Conservation (phyloP, 2,329 filamentous ascomycete species). For the Colletotrichum noveboracense region DNA sequence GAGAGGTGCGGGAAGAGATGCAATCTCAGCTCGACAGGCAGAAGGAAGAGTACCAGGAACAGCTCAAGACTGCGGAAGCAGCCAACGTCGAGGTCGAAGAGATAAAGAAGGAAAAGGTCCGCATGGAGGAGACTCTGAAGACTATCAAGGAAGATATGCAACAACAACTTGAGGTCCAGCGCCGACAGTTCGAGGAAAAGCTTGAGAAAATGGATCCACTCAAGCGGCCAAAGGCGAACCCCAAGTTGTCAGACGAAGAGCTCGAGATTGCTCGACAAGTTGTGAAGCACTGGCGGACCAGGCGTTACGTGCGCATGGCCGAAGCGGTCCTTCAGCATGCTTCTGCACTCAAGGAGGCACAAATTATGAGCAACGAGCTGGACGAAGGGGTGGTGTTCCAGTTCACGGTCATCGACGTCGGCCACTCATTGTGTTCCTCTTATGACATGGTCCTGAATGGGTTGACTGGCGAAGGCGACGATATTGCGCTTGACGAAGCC, state of each 20-base stretch:
- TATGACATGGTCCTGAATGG: constrained; percentile 97
- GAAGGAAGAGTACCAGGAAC: constrained; percentile 81
- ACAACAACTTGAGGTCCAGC: constrained; percentile 81
- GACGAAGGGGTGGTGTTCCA: constrained; percentile 94
- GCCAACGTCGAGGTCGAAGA: constrained; percentile 82
- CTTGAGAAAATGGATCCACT: constrained; percentile 76
- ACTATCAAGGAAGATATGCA: constrained; percentile 89
- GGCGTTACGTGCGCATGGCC: constrained; percentile 92
- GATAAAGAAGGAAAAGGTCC: constrained; percentile 79
- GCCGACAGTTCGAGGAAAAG: constrained; percentile 83
- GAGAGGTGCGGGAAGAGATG: constrained; percentile 80
- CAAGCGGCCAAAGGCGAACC: constrained; percentile 64
- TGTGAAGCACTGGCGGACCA: constrained; percentile 78
- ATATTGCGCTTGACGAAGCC: constrained; percentile 79
- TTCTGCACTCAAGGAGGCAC: constrained; percentile 88
- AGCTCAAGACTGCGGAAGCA: constrained; percentile 76
- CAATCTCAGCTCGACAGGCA: constrained; percentile 82
- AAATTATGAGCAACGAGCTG: constrained; percentile 97
- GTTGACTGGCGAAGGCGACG: constrained; percentile 83
- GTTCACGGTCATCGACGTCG: constrained; percentile 88
- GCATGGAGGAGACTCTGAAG: constrained; percentile 83
- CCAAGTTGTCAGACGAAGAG: constrained; percentile 74
- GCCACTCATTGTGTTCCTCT: constrained; percentile 87
- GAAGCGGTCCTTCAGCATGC: constrained; percentile 90
- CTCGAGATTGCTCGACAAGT: constrained; percentile 71